Evolutionary conservation across 2,329 filamentous ascomycete genomes (phyloP).

Genomic region (Pestalotiopsis sp.): DNA sequence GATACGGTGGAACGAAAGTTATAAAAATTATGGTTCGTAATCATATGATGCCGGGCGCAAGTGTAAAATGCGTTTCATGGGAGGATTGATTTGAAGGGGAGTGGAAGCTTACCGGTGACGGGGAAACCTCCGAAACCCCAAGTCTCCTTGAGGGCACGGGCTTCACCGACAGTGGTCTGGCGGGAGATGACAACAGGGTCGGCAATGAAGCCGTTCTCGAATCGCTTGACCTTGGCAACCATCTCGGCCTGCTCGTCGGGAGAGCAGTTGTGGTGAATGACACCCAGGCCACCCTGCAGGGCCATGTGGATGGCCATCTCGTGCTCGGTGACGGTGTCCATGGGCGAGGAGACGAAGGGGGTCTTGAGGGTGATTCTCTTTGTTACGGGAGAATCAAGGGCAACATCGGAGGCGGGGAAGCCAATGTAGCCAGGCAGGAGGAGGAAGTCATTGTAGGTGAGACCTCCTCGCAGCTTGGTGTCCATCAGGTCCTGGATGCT

Average conservation of each 20-base stretch:
- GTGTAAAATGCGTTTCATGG: background rate
- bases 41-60: conserved; percentile 52
- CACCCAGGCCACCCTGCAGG: conserved; percentile 83
- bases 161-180: conserved; percentile 86
- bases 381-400: conserved; percentile 88
- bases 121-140: conserved; percentile 99
- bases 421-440: conserved; percentile 97
- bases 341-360: conserved; percentile 94
- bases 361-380: conserved; percentile 96
- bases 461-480: conserved; percentile 86
- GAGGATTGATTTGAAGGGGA: background rate
- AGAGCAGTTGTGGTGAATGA: conserved; percentile 99
- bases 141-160: conserved; percentile 90
- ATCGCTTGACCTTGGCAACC: conserved; percentile 98
- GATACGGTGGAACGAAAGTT: conserved; percentile 99
- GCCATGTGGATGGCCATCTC: conserved; percentile 99
- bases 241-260: conserved; percentile 96
- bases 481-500: conserved; percentile 86
- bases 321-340: conserved; percentile 99
- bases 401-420: conserved; percentile 89
- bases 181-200: conserved; percentile 92
- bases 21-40: conserved; percentile 86
- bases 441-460: conserved; percentile 99
- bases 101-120: conserved; percentile 81
- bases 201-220: conserved; percentile 98